Base-by-base conservation (phyloP, 768 basidiomycete genomes). In the Phlebiopsis flavidoalba region DNA sequence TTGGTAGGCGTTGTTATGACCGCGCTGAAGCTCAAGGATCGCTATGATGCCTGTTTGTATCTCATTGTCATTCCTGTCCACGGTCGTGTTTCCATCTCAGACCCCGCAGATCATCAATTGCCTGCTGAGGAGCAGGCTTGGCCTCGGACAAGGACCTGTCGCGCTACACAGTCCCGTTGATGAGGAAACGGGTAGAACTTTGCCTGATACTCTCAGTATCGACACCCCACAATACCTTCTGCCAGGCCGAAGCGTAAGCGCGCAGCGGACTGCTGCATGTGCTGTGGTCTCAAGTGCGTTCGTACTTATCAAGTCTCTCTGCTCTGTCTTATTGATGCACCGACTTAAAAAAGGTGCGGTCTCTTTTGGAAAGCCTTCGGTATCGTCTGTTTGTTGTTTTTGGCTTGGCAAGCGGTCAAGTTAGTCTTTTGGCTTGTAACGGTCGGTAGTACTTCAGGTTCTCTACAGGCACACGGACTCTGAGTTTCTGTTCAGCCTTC, bases 281-380 rank as follows among this genome's bases (percentile, higher is more conserved):
- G 82, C 72, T 83, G 80, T 66, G 81, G 81, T 15, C 26, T 80
- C 49, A 71, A 79, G 81, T 83, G 55, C 59, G 80, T 63, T 35
- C 19, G 53, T 31, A 37, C 70, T 17, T 64, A 12, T 8, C 40
- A n/a, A n/a, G 12, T 8, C 40, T 6, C 12, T 10, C 40, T 12
- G 10, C 40, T 12, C 8, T 21, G 52, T 52, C 45, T 19, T 48
- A 33, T 3, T 61, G 43, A 60, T 51, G 35, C 56, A 19, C 51
- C 36, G 48, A 26, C 48, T 36, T 56, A n/a, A 57, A 31, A 31
- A 31, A 84, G 83, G 62, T 83, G 81, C 63, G 72, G 72, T 35
- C 69, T 83, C 12, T 78, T 84, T 67, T 84, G 79, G 76, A 85
- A 82, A 65, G 80, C 80, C 1, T 72, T 83, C 55, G 82, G 77